Conservation (phyloP, 2,329 filamentous ascomycete species). For the Leptographium procerum region DNA sequence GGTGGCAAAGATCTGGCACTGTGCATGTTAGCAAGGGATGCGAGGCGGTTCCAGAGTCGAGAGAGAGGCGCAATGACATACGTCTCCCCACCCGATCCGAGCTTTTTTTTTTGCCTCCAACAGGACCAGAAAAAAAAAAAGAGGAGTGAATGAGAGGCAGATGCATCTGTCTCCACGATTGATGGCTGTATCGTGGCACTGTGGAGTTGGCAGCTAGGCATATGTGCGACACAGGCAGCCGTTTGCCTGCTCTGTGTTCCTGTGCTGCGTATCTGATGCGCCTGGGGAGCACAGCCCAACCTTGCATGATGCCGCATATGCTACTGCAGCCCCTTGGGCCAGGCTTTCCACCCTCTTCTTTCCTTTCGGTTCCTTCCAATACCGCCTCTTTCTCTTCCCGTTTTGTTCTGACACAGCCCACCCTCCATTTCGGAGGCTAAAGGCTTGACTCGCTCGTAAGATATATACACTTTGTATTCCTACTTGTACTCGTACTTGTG, state of each 20-base stretch:
- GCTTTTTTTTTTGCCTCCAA: not conserved
- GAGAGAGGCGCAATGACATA: not conserved
- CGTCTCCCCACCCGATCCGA: not conserved
- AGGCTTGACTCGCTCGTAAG: too few relatives aligned
- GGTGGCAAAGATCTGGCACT: not conserved
- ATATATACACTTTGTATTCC: not conserved
- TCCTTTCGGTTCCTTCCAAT: too few relatives aligned
- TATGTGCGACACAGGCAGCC: not conserved
- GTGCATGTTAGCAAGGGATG: not conserved
- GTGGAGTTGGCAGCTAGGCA: not conserved
- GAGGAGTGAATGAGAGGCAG: too few relatives aligned
- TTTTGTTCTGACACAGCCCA: constrained; percentile 1
- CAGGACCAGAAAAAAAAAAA: not conserved
- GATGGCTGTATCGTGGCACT: not conserved
- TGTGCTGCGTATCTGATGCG: not conserved
- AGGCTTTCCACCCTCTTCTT: not conserved
- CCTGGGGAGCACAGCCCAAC: not conserved
- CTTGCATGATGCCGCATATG: not conserved
- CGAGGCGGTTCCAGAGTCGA: not conserved
- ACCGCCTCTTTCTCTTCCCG: constrained; percentile 2
- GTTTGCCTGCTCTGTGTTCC: not conserved
- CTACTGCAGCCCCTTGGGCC: not conserved
- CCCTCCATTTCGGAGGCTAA: not conserved
- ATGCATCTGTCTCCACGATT: not conserved
- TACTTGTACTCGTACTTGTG: not conserved